Evolutionary conservation across 2,329 filamentous ascomycete genomes (phyloP), one percentile per base, ranked within the genome.

Genomic region (Chrysoporthe cubensis): DNA sequence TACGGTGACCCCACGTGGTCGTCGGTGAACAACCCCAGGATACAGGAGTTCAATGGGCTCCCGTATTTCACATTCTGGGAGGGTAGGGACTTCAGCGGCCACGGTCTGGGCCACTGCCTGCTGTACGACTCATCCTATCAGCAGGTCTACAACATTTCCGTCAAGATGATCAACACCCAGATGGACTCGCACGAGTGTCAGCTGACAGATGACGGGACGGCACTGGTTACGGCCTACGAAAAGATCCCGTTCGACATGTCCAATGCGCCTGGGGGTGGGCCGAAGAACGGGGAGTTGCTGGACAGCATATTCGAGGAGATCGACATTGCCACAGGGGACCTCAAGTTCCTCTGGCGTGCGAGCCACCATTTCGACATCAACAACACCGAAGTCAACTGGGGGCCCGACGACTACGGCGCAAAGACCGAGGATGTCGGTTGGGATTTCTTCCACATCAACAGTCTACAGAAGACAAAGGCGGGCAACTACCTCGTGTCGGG

Each of bases 381-480:
- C 56, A 70, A 72, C 56, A 69, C 68, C n/a, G 65, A 67, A 32
- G 66, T 69, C 1, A 65, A 68, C 32, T 69, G 68, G 68, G 65
- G 68, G 9, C 7, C 42, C 7, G 54, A 21, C n/a, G 68, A 69
- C 50, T 69, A 69, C 21, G 68, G 68, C 21, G 68, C 68, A 18
- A 37, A 57, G 32, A 68, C 68, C 14, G 68, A 63, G 56, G 65
- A 73, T 3, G 73, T 73, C 32, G 78, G 80, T 0, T 88, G 84
- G 76, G 85, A 88, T 73, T 87, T 81, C 69, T 87, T 87, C 73
- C 85, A 87, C 73, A 82, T 88, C 75, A 86, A 87, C 75, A 84
- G 83, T 46, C 76, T 88, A 40, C 82, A 86, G 71, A 86, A 87
- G 72, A 81, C 82, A 64, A 71, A 75, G 0, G 71, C 79, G 0